Base-by-base conservation (phyloP, 441 rosid genomes). In the Euphorbia celastroides region DNA sequence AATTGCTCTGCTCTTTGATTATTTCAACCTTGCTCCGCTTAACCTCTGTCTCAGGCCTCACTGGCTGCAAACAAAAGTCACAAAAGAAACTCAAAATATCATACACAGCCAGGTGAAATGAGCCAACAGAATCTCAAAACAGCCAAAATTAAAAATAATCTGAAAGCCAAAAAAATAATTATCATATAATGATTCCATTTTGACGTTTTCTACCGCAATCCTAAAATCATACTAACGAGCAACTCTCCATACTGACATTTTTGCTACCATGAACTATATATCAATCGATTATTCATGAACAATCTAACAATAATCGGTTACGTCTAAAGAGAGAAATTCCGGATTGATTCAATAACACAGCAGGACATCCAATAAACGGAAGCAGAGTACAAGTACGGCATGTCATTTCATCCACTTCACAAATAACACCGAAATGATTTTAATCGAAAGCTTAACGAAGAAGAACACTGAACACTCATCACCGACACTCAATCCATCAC, bases 1-100 rank as follows among this genome's bases (percentile, higher is more conserved):
- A 94, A 79, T 92, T 92, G 73, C 99, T 94, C 12, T 87, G 84
- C 66, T 94, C 99, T 85, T 94, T 94, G 77, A 94, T 83, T 77
- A 94, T 94, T 66, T 94, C 99, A 1, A 94, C 99, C 79, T 94
- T 94, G 68, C 97, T 94, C 48, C 99, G 86, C 86, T 94, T 94
- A 9, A 86, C 77, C 71, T 81, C 83, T 12, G 88, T 81, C 28
- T 77, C 83, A 0, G 90, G 80, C 82, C 88, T 93, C 68, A 86
- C 75, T 9, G 99, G 96, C 99, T 92, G 85, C 76, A 75, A n/a
- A 77, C 59, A 46, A 59, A 64, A 54, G 52, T 54, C 11, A 34
- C 16, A 14, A 7, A 5, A 25, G n/a, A n/a, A n/a, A n/a, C n/a
- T n/a, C n/a, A n/a, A n/a, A n/a, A n/a, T n/a, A n/a, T n/a, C n/a